These are phyloP conservation scores for Solanum chacoense DNA, from an alignment of 305 asterid genomes.

Conservation along the genomic window DNA sequence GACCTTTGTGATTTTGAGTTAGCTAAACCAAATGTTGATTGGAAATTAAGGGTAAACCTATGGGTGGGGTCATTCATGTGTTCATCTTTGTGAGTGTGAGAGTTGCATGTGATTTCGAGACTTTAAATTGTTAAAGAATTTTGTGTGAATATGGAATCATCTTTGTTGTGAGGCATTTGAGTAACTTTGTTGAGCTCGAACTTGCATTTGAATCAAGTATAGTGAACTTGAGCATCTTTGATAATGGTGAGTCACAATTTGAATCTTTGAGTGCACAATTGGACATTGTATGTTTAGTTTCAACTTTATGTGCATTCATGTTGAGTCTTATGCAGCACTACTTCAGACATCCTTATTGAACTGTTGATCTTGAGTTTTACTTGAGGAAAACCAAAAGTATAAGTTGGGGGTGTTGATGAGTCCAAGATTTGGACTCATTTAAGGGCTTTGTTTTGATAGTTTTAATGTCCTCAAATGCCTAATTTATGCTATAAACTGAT, in stretches of 20 bases:
- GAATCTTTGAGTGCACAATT: not conserved
- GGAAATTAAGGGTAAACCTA: not conserved
- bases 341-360: not conserved
- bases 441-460: not conserved
- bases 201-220: not conserved
- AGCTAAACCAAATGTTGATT: not conserved
- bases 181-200: not conserved
- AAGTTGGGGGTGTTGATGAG: not conserved
- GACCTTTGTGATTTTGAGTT: not conserved
- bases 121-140: not conserved
- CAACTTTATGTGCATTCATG: not conserved
- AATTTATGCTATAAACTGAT: not conserved
- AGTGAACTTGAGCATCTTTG: not conserved
- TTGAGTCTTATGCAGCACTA: not conserved
- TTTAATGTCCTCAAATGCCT: not conserved
- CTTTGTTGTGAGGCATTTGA: not conserved
- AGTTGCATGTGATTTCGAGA: not conserved
- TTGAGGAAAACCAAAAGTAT: not conserved
- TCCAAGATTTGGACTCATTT: not conserved
- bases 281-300: not conserved
- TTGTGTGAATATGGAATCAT: not conserved
- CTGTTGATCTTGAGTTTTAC: not conserved
- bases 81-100: not conserved
- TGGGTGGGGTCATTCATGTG: not conserved
- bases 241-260: not conserved